phyloP scores from a whole-genome alignment of 768 basidiomycete genomes.

The Holtermanniella nyarrowii region DNA sequence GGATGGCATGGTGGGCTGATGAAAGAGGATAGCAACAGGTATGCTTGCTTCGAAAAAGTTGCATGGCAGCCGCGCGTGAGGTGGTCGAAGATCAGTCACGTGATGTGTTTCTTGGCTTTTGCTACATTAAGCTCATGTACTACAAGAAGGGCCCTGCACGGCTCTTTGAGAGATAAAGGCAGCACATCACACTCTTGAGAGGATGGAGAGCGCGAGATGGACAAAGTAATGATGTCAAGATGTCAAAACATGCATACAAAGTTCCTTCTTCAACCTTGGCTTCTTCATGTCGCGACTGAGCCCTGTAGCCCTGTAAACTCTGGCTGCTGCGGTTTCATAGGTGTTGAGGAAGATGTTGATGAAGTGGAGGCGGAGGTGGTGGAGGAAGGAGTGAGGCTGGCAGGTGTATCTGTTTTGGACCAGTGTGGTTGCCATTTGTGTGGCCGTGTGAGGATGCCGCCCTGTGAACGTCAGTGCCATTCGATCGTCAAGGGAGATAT shows the following conservation, averaged over 20 bases:
- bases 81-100: background rate
- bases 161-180: too few relatives aligned
- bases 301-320: background rate
- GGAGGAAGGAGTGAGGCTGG: background rate
- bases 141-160: too few relatives aligned
- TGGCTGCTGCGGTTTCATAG: too few relatives aligned
- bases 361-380: constrained; percentile 1
- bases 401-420: constrained; percentile 1
- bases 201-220: too few relatives aligned
- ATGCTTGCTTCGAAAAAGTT: background rate
- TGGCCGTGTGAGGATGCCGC: constrained; percentile 24
- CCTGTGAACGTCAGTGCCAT: constrained; percentile 10
- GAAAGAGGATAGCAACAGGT: background rate
- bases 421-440: constrained; percentile 34
- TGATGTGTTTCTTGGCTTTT: background rate
- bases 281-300: background rate
- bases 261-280: background rate
- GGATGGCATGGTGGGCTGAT: background rate
- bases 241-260: background rate
- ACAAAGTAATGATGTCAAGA: too few relatives aligned
- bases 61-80: too few relatives aligned
- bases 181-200: too few relatives aligned
- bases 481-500: too few relatives aligned
- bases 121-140: too few relatives aligned
- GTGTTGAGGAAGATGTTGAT: constrained; percentile 3